Base-by-base conservation (phyloP, 352 stramenopile species). In the Globisporangium okanoganense region DNA sequence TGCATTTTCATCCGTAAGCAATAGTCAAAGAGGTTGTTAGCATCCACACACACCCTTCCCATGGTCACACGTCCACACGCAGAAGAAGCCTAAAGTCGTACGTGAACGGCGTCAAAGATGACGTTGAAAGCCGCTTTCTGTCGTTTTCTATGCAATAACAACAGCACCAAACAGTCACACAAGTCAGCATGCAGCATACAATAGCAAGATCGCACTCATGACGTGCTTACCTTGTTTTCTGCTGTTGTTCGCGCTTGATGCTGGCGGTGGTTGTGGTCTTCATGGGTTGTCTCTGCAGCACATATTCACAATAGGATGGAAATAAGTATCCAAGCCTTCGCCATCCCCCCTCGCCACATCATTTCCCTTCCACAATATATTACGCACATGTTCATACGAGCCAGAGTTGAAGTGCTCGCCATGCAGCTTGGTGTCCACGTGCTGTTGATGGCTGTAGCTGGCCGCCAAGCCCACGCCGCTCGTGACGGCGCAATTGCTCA, bases 401-500 rank as follows among this genome's bases (percentile, higher is more conserved):
- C 20, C 38, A 14, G 38, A 18, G 12, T 25, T 24, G 14, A 31
- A 22, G 5, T 49, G 20, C 22, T 58, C 24, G 18, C 33, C 50
- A 22, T 20, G n/a, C n/a, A 65, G 36, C 40, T 53, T 38, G 7
- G 47, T 31, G 36, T 25, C 40, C 29, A 16, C 38, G 38, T n/a
- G 31, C 13, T 36, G 52, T 8, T 43, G 40, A 14, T 25, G 22
- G 40, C 9, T 24, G 16, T 52, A 54, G 33, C 31, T 47, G 8
- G 47, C 41, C 13, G 41, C 9, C 18, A 24, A 41, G 31, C 22
- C 40, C 14, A 65, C 59, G 14, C 38, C 22, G 16, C 38, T 56
- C 20, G 50, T 54, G 27, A 65, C 59, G 10, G 38, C 49, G 29
- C 66, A 78, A 45, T 56, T 72, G 64, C 82, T 92, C 22, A 92